Conservation (phyloP, 805 yeast genomes). For the Starmerella scarabaei region DNA sequence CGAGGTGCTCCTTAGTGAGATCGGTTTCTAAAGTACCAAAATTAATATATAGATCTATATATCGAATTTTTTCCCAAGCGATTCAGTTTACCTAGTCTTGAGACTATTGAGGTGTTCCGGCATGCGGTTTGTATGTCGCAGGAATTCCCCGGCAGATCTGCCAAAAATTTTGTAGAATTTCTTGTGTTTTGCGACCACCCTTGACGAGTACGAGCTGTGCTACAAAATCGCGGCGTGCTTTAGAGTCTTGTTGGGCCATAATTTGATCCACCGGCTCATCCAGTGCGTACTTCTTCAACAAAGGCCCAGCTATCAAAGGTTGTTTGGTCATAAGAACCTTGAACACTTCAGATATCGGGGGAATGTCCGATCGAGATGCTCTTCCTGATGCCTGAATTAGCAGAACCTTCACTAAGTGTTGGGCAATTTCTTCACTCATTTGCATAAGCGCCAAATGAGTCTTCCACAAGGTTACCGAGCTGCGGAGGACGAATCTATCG, state of each 20-base stretch:
- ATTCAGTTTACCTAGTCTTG: no score
- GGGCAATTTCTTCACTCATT: constrained; percentile 20
- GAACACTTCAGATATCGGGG: constrained; percentile 32
- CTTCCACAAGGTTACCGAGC: constrained; percentile 46
- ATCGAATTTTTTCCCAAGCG: no score
- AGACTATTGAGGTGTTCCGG: no score
- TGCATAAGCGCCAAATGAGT: constrained; percentile 26
- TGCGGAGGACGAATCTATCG: constrained; percentile 45
- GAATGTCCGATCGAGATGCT: constrained; percentile 35
- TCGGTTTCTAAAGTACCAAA: constrained; percentile 15
- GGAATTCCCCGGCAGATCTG: constrained; percentile 25
- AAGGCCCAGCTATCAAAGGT: constrained; percentile 6
- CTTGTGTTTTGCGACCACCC: constrained; percentile 23
- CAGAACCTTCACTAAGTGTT: constrained; percentile 28
- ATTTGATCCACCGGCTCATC: constrained; percentile 13
- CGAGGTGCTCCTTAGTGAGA: constrained; percentile 11
- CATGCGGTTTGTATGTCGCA: constrained; percentile 20
- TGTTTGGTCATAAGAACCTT: constrained; percentile 26
- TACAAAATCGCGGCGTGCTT: constrained; percentile 21
- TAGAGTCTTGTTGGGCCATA: constrained; percentile 10
- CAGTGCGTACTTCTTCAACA: constrained; percentile 13
- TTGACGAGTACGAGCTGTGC: constrained; percentile 24
- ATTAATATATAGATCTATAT: no score
- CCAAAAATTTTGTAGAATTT: constrained; percentile 27
- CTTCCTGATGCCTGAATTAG: constrained; percentile 31